phyloP scores from a whole-genome alignment of 73 alveolate species.

The Paramecium sonneborni region DNA sequence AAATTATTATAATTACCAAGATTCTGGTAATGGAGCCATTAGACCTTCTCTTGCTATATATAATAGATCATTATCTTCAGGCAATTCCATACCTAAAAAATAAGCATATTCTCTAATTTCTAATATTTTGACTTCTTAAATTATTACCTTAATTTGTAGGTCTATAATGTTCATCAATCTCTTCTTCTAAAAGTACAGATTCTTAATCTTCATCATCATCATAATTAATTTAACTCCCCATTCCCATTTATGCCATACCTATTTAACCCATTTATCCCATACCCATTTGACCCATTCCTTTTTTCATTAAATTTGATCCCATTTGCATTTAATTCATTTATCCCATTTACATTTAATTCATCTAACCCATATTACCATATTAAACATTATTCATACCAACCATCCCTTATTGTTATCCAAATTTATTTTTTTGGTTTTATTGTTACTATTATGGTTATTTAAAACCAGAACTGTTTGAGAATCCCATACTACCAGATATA shows the following conservation, averaged over 20 bases:
- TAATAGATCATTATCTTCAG: constrained; percentile 81
- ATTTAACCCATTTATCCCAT: not conserved
- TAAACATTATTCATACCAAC: constrained; percentile 4
- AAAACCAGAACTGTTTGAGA: constrained; percentile 16
- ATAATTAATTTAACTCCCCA: constrained; percentile 37
- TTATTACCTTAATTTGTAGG: constrained; percentile 65
- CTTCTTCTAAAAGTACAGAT: constrained; percentile 63
- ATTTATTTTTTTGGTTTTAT: not conserved
- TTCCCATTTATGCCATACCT: constrained; percentile 12
- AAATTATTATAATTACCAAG: constrained; percentile 65
- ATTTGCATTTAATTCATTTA: not conserved
- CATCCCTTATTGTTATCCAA: constrained; percentile 10
- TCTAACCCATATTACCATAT: constrained; percentile 3
- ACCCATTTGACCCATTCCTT: not conserved
- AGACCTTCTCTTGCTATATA: constrained; percentile 92
- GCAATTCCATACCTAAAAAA: constrained; percentile 85
- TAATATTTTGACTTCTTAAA: not conserved
- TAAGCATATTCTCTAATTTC: constrained; percentile 88
- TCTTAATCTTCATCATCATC: constrained; percentile 45
- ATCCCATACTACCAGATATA: constrained; percentile 33
- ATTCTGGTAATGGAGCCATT: constrained; percentile 89
- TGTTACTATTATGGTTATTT: not conserved
- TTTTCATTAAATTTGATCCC: constrained; percentile 11
- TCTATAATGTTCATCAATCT: constrained; percentile 68
- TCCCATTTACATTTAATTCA: not conserved